Conservation (phyloP, 768 basidiomycete genomes). For the Pleurotus giganteus region DNA sequence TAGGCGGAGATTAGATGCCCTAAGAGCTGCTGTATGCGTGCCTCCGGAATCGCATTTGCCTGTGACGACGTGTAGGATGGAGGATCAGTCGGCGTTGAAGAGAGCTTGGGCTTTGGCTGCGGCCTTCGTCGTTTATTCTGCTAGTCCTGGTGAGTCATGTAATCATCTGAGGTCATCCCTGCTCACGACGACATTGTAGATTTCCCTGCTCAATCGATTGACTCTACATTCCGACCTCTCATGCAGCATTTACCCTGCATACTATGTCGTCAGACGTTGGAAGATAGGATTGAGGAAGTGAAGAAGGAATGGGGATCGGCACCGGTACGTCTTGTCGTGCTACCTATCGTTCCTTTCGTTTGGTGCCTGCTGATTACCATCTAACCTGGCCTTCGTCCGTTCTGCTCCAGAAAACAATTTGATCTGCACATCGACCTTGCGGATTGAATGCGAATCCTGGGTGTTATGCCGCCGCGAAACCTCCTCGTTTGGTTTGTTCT, state of each 20-base stretch:
- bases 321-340: not conserved
- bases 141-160: not conserved
- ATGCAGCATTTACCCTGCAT: not conserved
- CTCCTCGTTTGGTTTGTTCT: no score
- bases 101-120: slow-evolving; percentile 1
- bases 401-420: no score
- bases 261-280: not conserved
- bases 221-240: not conserved
- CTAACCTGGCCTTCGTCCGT: no score
- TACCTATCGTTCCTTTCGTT: no score
- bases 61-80: not conserved
- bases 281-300: not conserved
- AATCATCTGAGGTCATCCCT: not conserved
- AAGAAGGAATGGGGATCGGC: not conserved
- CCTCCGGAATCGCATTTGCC: not conserved
- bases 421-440: no score
- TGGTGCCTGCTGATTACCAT: no score
- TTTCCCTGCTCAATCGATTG: not conserved
- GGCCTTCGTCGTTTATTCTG: not conserved
- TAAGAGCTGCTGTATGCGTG: not conserved
- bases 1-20: not conserved
- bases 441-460: no score
- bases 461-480: no score
- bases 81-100: not conserved
- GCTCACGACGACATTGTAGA: not conserved